Evolutionary conservation across 129 eudicot species (phyloP), one percentile per base, ranked within the genome.

Genomic region (Flaveria brownii): DNA sequence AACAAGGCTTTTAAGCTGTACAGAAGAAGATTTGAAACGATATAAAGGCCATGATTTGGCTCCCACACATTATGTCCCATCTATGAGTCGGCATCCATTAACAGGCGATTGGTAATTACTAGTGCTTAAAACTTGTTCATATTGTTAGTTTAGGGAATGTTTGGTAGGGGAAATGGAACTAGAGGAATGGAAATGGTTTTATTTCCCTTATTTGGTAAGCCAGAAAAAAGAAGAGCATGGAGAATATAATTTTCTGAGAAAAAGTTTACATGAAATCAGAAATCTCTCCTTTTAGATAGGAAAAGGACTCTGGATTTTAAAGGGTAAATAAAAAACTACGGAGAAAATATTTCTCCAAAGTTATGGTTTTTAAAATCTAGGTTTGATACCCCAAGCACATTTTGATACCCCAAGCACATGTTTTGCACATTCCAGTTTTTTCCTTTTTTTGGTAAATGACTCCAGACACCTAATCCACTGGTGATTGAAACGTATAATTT

Each of bases 1-100:
- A 47, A 94, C 99, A 1, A 74, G 99, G 69, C 97, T 94, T 72
- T 85, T 94, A 18, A 94, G 99, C 65, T 94, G 99, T 86, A 91
- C 99, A 52, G 99, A 94, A 47, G 96, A 91, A 78, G 93, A 94
- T 13, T 68, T 91, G 75, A 86, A 84, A 84, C 23, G 79, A 65
- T 94, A 94, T 74, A 84, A 87, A 77, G 97, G 99, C 75, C 99
- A 81, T 85, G 93, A 94, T 86, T 60, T 94, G 72, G 97, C 96
- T 78, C 96, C 97, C 26, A 94, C 99, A 16, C 99, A 94, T 84
- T 87, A 91, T 75, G 99, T 87, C 61, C 99, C 99, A 16, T 94
- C 99, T 68, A 91, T 94, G 99, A 94, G 99, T 74, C 88, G 86
- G 5, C 96, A 94, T 83, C 97, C 97, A 14, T 75, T 94, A 55